These are phyloP conservation scores for Dendrothele bispora DNA, from an alignment of 768 basidiomycete genomes.

Conservation along the genomic window DNA sequence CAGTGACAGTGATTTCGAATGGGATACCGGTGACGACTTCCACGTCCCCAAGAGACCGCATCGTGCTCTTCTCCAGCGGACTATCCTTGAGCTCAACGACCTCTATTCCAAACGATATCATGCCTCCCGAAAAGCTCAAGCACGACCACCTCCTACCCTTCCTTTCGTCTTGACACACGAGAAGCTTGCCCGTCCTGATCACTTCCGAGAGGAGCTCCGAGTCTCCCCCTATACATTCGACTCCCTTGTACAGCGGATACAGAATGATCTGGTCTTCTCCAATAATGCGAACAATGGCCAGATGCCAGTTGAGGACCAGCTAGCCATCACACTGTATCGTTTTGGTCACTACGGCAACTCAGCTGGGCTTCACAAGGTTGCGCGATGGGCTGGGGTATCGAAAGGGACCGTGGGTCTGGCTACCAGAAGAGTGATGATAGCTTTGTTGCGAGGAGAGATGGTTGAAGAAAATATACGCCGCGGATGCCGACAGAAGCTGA, in stretches of 20 bases:
- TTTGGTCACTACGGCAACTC: constrained; percentile 21
- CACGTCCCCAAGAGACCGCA: no score
- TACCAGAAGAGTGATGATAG: constrained; percentile 14
- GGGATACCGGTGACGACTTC: no score
- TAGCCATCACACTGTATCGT: constrained; percentile 17
- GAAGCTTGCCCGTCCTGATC: not conserved
- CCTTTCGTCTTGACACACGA: not conserved
- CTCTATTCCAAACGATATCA: no score
- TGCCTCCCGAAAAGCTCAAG: no score
- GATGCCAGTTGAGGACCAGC: constrained; percentile 9
- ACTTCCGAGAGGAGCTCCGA: not conserved
- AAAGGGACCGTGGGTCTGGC: constrained; percentile 9
- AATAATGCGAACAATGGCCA: constrained; percentile 3
- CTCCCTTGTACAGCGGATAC: not conserved
- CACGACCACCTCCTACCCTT: no score
- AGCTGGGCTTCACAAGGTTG: constrained; percentile 8
- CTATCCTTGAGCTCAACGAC: no score
- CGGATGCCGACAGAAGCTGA: constrained; percentile 7
- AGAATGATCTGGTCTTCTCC: not conserved
- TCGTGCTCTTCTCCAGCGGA: no score
- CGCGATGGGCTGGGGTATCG: constrained; percentile 3
- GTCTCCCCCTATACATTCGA: constrained; percentile 3
- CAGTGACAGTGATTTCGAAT: no score
- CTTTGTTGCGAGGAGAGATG: constrained; percentile 3
- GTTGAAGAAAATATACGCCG: constrained; percentile 4